phyloP scores from a whole-genome alignment of 768 basidiomycete species.

The Chalciporus sphaerocephalus region DNA sequence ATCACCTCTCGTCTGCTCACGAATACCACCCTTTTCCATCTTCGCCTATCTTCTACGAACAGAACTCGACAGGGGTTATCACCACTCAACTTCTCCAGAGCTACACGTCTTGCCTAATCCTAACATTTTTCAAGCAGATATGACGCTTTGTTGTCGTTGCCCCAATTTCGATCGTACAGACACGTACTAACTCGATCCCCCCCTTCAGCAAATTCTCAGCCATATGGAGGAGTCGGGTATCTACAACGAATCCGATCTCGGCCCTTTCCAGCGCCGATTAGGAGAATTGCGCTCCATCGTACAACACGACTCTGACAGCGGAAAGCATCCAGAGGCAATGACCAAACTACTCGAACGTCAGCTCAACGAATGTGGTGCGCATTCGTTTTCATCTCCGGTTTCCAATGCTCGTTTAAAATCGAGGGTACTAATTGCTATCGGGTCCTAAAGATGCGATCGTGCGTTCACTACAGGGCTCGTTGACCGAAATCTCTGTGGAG shows the following conservation, averaged over 20 bases:
- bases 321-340: slow-evolving; percentile 82
- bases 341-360: slow-evolving; percentile 87
- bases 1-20: slow-evolving; percentile 1
- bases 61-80: slow-evolving; percentile 1
- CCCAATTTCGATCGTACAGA: slow-evolving; percentile 18
- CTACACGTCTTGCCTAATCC: slow-evolving; percentile 17
- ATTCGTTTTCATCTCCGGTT: slow-evolving; percentile 5
- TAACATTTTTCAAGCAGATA: slow-evolving; percentile 25
- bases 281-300: slow-evolving; percentile 82
- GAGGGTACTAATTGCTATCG: not conserved
- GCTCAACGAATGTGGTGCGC: slow-evolving; percentile 86
- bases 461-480: slow-evolving; percentile 70
- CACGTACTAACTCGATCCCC: slow-evolving; percentile 22
- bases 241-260: slow-evolving; percentile 88
- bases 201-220: slow-evolving; percentile 79
- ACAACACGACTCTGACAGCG: slow-evolving; percentile 72
- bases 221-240: slow-evolving; percentile 95
- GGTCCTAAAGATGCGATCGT: slow-evolving; percentile 63
- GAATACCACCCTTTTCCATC: slow-evolving; percentile 2
- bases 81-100: slow-evolving; percentile 7
- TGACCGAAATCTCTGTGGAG: slow-evolving; percentile 85
- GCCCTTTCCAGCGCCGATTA: slow-evolving; percentile 80
- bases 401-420: slow-evolving; percentile 1
- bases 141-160: slow-evolving; percentile 15
- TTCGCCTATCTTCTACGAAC: not conserved